Conservation (phyloP, 805 yeast genomes). For the Zygosaccharomyces rouxii region DNA sequence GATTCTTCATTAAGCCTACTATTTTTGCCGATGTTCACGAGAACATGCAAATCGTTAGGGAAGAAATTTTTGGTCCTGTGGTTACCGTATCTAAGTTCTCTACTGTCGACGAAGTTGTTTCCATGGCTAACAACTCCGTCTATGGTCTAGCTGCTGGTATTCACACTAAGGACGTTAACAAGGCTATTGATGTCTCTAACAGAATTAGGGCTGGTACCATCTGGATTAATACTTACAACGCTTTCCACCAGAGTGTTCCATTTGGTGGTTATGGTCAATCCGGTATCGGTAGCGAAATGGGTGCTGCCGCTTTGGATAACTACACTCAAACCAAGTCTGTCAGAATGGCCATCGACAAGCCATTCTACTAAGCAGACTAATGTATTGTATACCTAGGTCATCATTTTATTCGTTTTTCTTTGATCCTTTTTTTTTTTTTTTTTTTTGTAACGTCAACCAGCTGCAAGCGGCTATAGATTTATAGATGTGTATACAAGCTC, state of each 20-base stretch:
- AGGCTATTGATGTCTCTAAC: conserved; percentile 62
- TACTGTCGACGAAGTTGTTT: conserved; percentile 69
- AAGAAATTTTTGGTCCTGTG: conserved; percentile 92
- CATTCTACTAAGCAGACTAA: conserved; percentile 4
- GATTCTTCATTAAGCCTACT: conserved; percentile 76
- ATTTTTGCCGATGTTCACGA: conserved; percentile 77
- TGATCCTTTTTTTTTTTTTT: background rate
- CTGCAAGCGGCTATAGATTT: background rate
- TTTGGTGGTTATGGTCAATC: conserved; percentile 88
- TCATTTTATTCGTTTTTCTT: background rate
- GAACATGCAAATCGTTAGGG: conserved; percentile 70
- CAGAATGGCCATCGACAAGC: conserved; percentile 47
- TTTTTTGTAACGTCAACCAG: background rate
- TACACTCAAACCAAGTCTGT: conserved; percentile 84
- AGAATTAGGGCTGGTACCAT: conserved; percentile 73
- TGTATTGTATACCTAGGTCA: background rate
- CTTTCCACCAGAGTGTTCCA: conserved; percentile 80
- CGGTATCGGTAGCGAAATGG: conserved; percentile 90
- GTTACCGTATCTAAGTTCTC: conserved; percentile 69
- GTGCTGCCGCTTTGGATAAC: conserved; percentile 76
- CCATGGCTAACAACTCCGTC: conserved; percentile 67
- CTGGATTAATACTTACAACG: conserved; percentile 83
- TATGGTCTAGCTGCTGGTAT: conserved; percentile 88
- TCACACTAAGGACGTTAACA: conserved; percentile 66
- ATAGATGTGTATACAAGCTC: background rate